Percentiles rank a stretch among this genome's conserved stretches.
These are phyloP conservation scores for Eimeria acervulina DNA, from an alignment of 169 alveolate species.

Conservation along the genomic window DNA sequence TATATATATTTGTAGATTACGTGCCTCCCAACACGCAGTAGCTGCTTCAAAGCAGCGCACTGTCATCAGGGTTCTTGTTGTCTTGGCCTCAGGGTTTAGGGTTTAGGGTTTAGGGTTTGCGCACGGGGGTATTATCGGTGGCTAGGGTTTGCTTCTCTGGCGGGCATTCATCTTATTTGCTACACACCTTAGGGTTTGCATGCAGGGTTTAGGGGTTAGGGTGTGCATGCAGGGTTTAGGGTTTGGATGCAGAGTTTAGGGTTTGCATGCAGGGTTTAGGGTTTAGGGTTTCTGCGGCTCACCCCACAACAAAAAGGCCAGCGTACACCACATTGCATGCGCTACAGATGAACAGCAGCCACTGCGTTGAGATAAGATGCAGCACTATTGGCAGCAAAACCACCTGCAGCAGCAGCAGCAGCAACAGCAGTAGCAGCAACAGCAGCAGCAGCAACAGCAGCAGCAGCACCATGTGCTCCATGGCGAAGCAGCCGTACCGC, in stretches of 20 bases:
- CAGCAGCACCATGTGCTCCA: not conserved
- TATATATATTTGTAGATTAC: too few relatives aligned
- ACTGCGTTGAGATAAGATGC: slow-evolving; percentile 35
- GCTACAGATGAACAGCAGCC: slow-evolving; percentile 52
- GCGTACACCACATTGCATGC: slow-evolving; percentile 44
- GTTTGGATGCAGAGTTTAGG: not conserved
- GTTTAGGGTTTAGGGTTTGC: slow-evolving; percentile 8
- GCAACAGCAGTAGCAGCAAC: slow-evolving; percentile 12
- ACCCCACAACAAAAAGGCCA: slow-evolving; percentile 32
- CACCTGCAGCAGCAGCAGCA: slow-evolving; percentile 36
- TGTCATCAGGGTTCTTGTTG: too few relatives aligned
- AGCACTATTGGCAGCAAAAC: slow-evolving; percentile 20
- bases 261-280: not conserved
- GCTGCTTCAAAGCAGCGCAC: too few relatives aligned
- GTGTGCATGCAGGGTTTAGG: too few relatives aligned
- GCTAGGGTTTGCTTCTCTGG: too few relatives aligned
- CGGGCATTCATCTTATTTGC: too few relatives aligned
- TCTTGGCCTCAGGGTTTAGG: not conserved
- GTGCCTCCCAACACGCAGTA: too few relatives aligned
- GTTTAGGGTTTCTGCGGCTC: not conserved
- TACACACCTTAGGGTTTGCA: too few relatives aligned
- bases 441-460: slow-evolving; percentile 29
- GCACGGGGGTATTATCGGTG: too few relatives aligned
- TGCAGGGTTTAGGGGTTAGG: too few relatives aligned
- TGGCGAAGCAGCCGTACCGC: not conserved